Conservation (phyloP, 345 rosid species). For the Diplotaxis tenuifolia region DNA sequence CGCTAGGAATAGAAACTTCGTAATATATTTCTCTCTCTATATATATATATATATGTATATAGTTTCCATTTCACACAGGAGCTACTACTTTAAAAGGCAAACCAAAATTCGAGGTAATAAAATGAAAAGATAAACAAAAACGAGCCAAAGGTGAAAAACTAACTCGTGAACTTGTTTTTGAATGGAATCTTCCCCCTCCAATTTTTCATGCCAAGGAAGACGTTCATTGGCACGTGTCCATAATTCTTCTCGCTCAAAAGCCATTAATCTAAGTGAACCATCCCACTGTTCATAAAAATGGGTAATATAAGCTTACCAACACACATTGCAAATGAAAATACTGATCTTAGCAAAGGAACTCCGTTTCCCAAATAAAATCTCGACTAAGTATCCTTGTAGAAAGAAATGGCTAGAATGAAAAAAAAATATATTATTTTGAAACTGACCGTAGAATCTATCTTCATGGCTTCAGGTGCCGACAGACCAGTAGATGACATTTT, state of each 20-base stretch:
- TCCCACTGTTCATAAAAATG: conserved; percentile 48
- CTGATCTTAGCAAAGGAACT: conserved; percentile 6
- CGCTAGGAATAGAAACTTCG: not conserved
- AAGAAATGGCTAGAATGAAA: not conserved
- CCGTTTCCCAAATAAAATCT: not conserved
- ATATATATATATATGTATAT: too few relatives aligned
- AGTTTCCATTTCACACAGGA: conserved; percentile 6
- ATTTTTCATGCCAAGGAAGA: conserved; percentile 91
- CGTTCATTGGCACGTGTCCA: conserved; percentile 87
- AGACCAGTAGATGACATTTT: conserved; percentile 61
- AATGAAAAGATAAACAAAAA: conserved; percentile 12
- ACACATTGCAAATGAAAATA: conserved; percentile 7
- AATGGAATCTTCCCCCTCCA: conserved; percentile 92
- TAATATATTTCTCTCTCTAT: too few relatives aligned
- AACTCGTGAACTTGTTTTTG: conserved; percentile 96
- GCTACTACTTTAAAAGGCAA: not conserved
- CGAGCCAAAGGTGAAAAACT: conserved; percentile 36
- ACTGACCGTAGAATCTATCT: conserved; percentile 58
- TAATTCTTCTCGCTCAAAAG: conserved; percentile 80
- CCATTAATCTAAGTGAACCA: conserved; percentile 75
- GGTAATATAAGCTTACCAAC: conserved; percentile 8
- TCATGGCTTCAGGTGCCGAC: conserved; percentile 42
- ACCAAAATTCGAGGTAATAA: conserved; percentile 1
- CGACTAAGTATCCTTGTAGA: conserved; percentile 1
- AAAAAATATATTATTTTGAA: not conserved